Evolutionary conservation across 495 filamentous ascomycete genomes (phyloP), one percentile per base, ranked within the genome.

Genomic region (Penicillium egyptiacum): DNA sequence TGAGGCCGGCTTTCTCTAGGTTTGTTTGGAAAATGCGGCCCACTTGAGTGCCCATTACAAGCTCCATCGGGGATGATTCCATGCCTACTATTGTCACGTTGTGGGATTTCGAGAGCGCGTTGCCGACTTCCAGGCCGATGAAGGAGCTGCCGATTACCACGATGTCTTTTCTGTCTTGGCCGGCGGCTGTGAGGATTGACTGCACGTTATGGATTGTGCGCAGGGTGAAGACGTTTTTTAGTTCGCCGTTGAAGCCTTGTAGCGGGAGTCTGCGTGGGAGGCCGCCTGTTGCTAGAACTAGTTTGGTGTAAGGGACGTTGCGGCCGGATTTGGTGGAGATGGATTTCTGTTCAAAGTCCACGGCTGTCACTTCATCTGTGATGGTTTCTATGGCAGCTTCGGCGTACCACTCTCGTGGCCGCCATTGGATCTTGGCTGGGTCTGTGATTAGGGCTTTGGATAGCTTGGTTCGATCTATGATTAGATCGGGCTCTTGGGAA

Each of bases 81-180:
- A 92, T 93, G 50, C 94, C 94, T n/a, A 98, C 79, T 52, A 97
- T 83, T n/a, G 88, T 88, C 37, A 98, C 89, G 17, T 83, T 73
- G 65, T 97, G 91, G 50, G 84, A 84, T 52, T 86, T 86, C 12
- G 83, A 73, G 2, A 90, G 86, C 33, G 84, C 84, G 50, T 92
- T 96, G 40, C 87, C 90, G 26, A 96, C 83, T 73, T 98, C 94
- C 92, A 98, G 95, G 37, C 94, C 87, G 70, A 98, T 98, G 73
- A 98, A 97, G 45, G 88, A 92, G 52, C 84, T 89, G 19, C 94
- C 94, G 53, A 98, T 83, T 17, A 98, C 80, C 35, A 96, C 91
- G 63, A 97, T 83, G 72, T 96, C 96, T 79, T 94, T 96, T 41
- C 86, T 86, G 67, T 80, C 64, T 14, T 87, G 83, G n/a, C 89